Percentiles rank a stretch among this genome's conserved stretches.
Conservation (phyloP, 2,329 filamentous ascomycete genomes). For the Ceratocystis alfenasii region DNA sequence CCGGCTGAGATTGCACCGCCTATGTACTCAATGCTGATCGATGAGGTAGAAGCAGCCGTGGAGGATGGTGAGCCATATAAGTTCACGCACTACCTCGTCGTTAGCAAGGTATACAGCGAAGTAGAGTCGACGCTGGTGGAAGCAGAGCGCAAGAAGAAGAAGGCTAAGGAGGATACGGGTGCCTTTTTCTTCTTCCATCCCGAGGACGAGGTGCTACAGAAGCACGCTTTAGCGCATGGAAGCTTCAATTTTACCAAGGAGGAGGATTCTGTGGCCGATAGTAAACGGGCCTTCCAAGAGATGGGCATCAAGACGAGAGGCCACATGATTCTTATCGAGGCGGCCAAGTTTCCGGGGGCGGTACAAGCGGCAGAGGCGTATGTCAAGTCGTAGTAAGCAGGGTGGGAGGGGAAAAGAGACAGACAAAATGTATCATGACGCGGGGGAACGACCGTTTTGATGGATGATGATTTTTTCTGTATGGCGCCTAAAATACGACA, state of each 20-base stretch:
- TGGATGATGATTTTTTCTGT: not conserved
- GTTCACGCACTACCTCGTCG: constrained; percentile 83
- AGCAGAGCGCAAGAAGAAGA: constrained; percentile 36
- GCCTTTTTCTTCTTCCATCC: constrained; percentile 81
- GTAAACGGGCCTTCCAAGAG: constrained; percentile 89
- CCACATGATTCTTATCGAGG: constrained; percentile 78
- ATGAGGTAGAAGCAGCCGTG: constrained; percentile 79
- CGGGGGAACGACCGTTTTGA: too few relatives aligned
- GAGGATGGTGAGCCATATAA: constrained; percentile 85
- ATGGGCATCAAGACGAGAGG: constrained; percentile 75
- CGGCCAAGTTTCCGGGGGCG: constrained; percentile 58
- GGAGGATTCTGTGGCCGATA: constrained; percentile 71
- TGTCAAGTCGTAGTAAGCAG: constrained; percentile 38
- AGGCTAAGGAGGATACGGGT: constrained; percentile 36
- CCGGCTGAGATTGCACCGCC: constrained; percentile 86
- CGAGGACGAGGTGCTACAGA: constrained; percentile 81
- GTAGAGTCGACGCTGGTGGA: constrained; percentile 67
- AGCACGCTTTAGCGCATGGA: constrained; percentile 57
- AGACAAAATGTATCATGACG: not conserved
- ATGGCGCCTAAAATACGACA: constrained; percentile 1
- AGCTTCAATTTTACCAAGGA: constrained; percentile 70
- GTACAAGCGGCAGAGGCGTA: constrained; percentile 68
- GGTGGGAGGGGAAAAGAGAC: not conserved
- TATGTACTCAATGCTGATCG: constrained; percentile 85
- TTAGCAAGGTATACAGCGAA: constrained; percentile 89